Conservation (phyloP, 257 asterid species). For the Capsicum chinense region DNA sequence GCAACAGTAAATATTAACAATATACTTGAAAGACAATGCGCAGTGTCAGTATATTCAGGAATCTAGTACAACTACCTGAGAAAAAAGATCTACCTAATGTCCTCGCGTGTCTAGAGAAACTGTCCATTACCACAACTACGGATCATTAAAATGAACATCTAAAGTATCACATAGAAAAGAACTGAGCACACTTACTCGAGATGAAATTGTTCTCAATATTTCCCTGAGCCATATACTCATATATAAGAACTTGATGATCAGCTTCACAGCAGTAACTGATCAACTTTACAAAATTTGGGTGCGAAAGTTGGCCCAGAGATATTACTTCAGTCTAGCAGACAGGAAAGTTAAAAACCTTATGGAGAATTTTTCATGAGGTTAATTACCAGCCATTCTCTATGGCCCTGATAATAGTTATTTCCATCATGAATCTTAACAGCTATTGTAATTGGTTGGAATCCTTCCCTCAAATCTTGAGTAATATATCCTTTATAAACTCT, state of each 20-base stretch:
- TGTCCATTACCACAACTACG: neutral
- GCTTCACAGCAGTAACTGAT: conserved; percentile 80
- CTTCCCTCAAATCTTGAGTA: conserved; percentile 39
- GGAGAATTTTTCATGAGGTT: neutral
- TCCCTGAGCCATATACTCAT: conserved; percentile 49
- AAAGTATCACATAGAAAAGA: too few species aligned
- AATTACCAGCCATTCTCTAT: conserved; percentile 94
- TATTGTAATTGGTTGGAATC: too few species aligned
- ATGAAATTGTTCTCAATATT: too few species aligned
- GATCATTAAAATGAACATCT: too few species aligned
- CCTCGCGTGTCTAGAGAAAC: neutral
- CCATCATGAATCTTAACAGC: conserved; percentile 32
- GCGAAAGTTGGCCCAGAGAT: conserved; percentile 82
- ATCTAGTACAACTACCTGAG: too few species aligned
- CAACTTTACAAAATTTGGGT: conserved; percentile 78
- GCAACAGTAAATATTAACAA: too few species aligned
- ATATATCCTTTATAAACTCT: conserved; percentile 83
- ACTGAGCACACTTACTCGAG: too few species aligned
- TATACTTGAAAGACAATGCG: too few species aligned
- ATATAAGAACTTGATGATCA: conserved; percentile 69
- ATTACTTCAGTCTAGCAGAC: conserved; percentile 71
- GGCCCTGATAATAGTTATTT: conserved; percentile 89
- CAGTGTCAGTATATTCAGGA: too few species aligned
- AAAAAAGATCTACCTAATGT: neutral
- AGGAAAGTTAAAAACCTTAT: neutral